Conservation (phyloP, 257 asterid genomes). For the Nicotiana benthamiana region DNA sequence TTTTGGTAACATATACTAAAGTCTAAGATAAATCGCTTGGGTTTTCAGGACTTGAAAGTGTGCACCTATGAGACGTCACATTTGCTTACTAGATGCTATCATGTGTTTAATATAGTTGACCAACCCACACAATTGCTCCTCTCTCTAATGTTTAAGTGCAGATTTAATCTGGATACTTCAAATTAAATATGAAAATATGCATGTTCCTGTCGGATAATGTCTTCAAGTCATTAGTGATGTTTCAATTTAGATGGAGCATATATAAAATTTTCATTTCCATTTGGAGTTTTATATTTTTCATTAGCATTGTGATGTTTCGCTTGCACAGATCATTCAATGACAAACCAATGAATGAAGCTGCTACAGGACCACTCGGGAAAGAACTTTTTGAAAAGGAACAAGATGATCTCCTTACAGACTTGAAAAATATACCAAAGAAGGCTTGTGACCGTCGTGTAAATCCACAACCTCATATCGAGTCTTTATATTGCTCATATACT, state of each 20-base stretch:
- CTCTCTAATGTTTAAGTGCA: background rate
- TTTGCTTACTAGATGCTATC: background rate
- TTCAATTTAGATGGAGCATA: background rate
- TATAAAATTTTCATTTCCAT: background rate
- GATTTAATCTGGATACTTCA: background rate
- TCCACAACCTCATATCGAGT: background rate
- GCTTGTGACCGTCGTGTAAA: slow-evolving; percentile 94
- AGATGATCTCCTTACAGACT: slow-evolving; percentile 70
- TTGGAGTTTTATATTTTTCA: background rate
- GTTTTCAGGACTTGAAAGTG: background rate
- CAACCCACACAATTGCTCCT: background rate
- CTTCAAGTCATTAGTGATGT: background rate
- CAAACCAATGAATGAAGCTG: slow-evolving; percentile 65
- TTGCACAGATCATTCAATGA: slow-evolving; percentile 73
- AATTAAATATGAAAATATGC: background rate
- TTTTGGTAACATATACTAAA: background rate
- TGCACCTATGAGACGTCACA: background rate
- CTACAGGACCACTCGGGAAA: slow-evolving; percentile 77
- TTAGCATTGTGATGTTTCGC: background rate
- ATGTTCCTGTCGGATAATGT: background rate
- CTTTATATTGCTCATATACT: background rate
- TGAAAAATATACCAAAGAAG: slow-evolving; percentile 83
- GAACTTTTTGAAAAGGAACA: slow-evolving; percentile 89
- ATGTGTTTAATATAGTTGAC: background rate
- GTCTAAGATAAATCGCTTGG: background rate